Evolutionary conservation across 1,284 basidiomycete genomes (phyloP).

Genomic region (Meripilus lineatus): DNA sequence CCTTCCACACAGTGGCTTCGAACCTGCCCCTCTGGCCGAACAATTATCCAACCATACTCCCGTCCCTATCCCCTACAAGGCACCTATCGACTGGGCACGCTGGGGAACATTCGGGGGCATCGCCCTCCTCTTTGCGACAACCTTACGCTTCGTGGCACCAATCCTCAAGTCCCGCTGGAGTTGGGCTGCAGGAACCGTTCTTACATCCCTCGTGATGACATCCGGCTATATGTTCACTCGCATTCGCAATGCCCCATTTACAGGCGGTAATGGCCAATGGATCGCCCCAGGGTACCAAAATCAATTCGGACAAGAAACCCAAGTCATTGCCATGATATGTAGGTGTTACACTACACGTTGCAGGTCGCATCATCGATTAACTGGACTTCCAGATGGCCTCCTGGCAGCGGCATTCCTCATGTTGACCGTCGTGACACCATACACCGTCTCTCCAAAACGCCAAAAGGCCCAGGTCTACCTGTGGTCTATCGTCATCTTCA

Average conservation of each 20-base stretch:
- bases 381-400: constrained; percentile 65
- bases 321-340: constrained; percentile 87
- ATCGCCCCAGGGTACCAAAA: constrained; percentile 87
- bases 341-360: constrained; percentile 31
- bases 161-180: constrained; percentile 75
- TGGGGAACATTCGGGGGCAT: constrained; percentile 41
- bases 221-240: constrained; percentile 96
- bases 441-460: constrained; percentile 67
- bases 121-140: constrained; percentile 39
- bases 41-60: constrained; percentile 72
- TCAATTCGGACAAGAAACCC: constrained; percentile 91
- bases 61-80: constrained; percentile 66
- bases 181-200: constrained; percentile 65
- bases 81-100: constrained; percentile 66
- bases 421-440: constrained; percentile 78
- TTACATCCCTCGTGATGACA: constrained; percentile 78
- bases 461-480: constrained; percentile 88
- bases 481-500: constrained; percentile 80
- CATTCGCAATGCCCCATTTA: constrained; percentile 81
- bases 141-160: constrained; percentile 62
- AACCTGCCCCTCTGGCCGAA: constrained; percentile 69
- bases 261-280: constrained; percentile 66
- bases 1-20: constrained; percentile 66
- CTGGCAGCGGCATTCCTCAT: constrained; percentile 81
- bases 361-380: not conserved